Conservation (phyloP, 306 rosid species). For the Cucumis sativus region DNA sequence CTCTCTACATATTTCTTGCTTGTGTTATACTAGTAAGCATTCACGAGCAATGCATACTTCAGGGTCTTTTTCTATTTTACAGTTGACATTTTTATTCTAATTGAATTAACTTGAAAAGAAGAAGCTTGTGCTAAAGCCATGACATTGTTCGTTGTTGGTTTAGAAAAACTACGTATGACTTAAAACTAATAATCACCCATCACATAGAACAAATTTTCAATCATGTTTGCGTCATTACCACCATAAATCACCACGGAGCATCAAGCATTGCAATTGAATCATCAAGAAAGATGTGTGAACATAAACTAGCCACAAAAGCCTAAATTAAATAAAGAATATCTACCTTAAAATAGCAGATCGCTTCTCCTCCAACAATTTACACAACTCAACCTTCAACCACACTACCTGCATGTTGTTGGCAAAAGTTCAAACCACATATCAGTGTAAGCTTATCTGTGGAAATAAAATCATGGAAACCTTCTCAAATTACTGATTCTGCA, state of each 20-base stretch:
- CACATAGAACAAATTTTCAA: neutral
- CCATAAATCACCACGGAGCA: neutral
- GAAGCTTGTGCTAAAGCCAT: neutral
- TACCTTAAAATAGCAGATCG: slow-evolving; percentile 88
- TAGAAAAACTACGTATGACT: neutral
- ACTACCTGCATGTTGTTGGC: slow-evolving; percentile 46
- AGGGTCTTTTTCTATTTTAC: neutral
- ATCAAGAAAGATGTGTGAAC: neutral
- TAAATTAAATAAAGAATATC: slow-evolving; percentile 5
- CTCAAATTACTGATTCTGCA: neutral
- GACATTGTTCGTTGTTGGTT: neutral
- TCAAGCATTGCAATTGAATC: neutral
- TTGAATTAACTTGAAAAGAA: neutral
- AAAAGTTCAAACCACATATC: neutral
- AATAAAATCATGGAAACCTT: neutral
- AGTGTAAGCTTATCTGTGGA: neutral
- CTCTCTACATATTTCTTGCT: neutral
- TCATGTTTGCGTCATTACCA: neutral
- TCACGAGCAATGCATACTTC: neutral
- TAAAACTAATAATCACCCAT: neutral
- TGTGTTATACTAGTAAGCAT: neutral
- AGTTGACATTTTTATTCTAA: neutral
- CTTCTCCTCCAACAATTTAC: slow-evolving; percentile 78
- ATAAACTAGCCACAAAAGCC: neutral
- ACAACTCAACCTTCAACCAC: slow-evolving; percentile 78